Percentiles rank a stretch among this genome's conserved stretches.
Conservation (phyloP, 805 yeast species). For the Ogataea methanolica region DNA sequence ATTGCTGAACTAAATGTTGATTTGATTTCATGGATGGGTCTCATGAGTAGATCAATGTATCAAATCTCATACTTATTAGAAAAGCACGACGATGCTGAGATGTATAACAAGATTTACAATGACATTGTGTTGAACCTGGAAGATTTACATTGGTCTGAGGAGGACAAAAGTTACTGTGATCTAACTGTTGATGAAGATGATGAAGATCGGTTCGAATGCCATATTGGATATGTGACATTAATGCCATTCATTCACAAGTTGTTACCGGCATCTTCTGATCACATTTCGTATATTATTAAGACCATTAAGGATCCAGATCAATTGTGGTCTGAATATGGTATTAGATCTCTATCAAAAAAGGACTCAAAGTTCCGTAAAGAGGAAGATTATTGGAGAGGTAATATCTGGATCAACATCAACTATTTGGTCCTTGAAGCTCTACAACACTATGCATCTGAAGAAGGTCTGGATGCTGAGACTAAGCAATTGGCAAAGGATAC, state of each 20-base stretch:
- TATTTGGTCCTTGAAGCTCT: constrained; percentile 74
- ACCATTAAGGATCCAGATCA: constrained; percentile 64
- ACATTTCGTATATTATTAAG: constrained; percentile 49
- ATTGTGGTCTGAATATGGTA: constrained; percentile 74
- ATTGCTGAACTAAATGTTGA: constrained; percentile 90
- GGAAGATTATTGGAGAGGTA: constrained; percentile 96
- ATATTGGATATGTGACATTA: constrained; percentile 80
- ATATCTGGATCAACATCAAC: constrained; percentile 90
- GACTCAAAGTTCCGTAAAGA: constrained; percentile 66
- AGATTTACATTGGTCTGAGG: constrained; percentile 73
- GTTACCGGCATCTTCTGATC: constrained; percentile 43
- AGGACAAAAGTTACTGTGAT: constrained; percentile 73
- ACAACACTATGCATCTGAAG: constrained; percentile 42
- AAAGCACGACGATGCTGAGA: constrained; percentile 50
- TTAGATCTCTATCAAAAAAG: constrained; percentile 70
- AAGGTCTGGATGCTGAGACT: constrained; percentile 30
- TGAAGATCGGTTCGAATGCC: constrained; percentile 66
- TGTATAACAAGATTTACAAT: constrained; percentile 48
- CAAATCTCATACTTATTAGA: constrained; percentile 63
- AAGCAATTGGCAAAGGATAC: constrained; percentile 38
- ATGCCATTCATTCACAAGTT: constrained; percentile 80
- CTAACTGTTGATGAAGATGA: constrained; percentile 73
- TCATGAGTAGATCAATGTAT: constrained; percentile 80
- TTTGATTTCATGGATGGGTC: constrained; percentile 87
- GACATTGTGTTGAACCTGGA: constrained; percentile 64